phyloP scores from a whole-genome alignment of 129 eudicot genomes.

The Escallonia herrerae region DNA sequence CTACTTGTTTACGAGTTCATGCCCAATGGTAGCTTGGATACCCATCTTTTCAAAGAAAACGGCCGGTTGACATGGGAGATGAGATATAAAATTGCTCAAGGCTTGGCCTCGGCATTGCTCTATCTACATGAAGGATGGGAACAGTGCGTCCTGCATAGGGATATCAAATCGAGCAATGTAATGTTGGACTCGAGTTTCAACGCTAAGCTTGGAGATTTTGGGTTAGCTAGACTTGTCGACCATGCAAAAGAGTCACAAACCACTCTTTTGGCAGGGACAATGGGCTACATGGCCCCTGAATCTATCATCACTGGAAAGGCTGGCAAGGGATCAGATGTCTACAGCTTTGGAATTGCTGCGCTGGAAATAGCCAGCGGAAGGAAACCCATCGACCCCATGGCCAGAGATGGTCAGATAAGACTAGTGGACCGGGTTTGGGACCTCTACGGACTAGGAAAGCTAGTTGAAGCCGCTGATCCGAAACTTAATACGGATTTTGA shows the following conservation, averaged over 20 bases:
- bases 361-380: constrained; percentile 42
- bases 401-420: constrained; percentile 7
- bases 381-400: constrained; percentile 22
- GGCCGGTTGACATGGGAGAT: constrained; percentile 27
- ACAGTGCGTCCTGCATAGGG: constrained; percentile 44
- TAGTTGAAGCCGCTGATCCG: constrained; percentile 38
- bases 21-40: constrained; percentile 34
- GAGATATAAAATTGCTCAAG: constrained; percentile 38
- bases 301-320: constrained; percentile 32
- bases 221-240: constrained; percentile 42
- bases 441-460: constrained; percentile 27
- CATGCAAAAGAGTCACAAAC: constrained; percentile 40
- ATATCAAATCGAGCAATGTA: constrained; percentile 45
- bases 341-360: constrained; percentile 43
- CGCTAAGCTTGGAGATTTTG: constrained; percentile 46
- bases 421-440: constrained; percentile 40
- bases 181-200: constrained; percentile 42
- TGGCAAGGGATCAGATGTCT: constrained; percentile 46
- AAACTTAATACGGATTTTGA: constrained; percentile 13
- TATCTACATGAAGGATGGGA: constrained; percentile 52
- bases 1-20: constrained; percentile 37
- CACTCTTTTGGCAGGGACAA: constrained; percentile 36
- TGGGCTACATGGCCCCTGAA: constrained; percentile 61
- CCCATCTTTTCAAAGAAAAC: constrained; percentile 28
- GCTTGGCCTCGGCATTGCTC: constrained; percentile 36